Evolutionary conservation across 352 stramenopile genomes (phyloP), one percentile per base, ranked within the genome.

Genomic region (Phytophthora pluvialis): DNA sequence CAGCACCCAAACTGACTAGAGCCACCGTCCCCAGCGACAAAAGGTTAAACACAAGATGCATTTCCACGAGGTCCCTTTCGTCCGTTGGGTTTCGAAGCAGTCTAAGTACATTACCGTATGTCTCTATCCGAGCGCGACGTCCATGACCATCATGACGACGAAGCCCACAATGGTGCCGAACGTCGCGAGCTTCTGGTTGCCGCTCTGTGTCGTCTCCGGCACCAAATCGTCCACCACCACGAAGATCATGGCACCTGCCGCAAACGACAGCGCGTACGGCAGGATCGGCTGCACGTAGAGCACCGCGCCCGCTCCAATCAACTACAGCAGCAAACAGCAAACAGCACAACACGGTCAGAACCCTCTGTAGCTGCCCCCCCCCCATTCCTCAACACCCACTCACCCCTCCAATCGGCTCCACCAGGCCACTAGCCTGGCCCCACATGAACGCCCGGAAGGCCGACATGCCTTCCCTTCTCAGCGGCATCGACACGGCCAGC

Each of bases 81-180:
- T 28, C 33, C 15, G 36, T 45, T 56, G n/a, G 28, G 25, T 45
- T 44, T 45, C 16, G 29, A 31, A 55, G 9, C 32, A 48, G 50
- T 64, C 32, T 49, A 62, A 46, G 52, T 69, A 66, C 43, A 44
- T 60, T 55, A 65, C 38, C 40, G 38, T 48, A 35, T 57, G 18
- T 43, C 29, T 70, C 60, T 76, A 95, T 36, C 86, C 86, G 6
- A 95, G 76, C 31, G 88, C 88, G 18, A 95, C 88, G 62, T 95
- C 88, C 86, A 96, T 93, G 61, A 75, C 71, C 90, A 97, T 97
- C 91, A 97, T 97, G 47, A 97, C 88, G 45, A 97, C 89, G 69
- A 97, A 97, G 12, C 89, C 90, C 29, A 93, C 70, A 43, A 97
- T 96, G 7, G 83, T 90, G 10, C 88, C 89, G 25, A 93, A 83